Percentiles rank a stretch among this genome's conserved stretches.
Evolutionary conservation across 2,329 filamentous ascomycete genomes (phyloP).

Genomic region (Lasiodiplodia theobromae): DNA sequence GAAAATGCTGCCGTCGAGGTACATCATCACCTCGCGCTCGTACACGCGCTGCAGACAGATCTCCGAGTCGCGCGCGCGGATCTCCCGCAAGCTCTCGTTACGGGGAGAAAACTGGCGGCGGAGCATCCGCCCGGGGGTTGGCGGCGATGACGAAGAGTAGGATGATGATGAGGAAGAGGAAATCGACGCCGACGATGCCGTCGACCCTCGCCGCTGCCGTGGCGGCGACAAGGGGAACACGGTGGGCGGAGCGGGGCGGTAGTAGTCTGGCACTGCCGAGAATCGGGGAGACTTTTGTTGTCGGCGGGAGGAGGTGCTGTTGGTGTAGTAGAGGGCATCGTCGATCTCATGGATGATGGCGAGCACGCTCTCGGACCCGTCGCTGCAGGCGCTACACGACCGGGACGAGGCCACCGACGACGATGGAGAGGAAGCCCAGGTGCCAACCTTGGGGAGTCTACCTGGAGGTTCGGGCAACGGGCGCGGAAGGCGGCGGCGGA

Average conservation of each 20-base stretch:
- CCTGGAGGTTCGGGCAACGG: conserved; percentile 22
- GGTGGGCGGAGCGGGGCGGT: conserved; percentile 29
- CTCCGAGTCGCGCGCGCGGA: conserved; percentile 45
- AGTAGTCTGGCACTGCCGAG: neutral
- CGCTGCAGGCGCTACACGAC: neutral
- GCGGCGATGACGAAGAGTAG: conserved; percentile 12
- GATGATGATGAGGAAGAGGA: conserved; percentile 27
- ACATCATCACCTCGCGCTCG: conserved; percentile 41
- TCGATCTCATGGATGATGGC: conserved; percentile 37
- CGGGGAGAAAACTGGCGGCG: conserved; percentile 37
- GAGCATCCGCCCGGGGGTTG: conserved; percentile 31
- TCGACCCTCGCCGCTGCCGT: conserved; percentile 34
- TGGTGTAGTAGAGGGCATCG: conserved; percentile 31
- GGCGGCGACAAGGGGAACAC: conserved; percentile 33
- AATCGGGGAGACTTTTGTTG: neutral
- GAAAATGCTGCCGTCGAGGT: conserved; percentile 41
- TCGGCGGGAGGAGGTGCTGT: neutral
- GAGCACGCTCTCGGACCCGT: conserved; percentile 29
- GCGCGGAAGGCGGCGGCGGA: conserved; percentile 21
- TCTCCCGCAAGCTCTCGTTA: conserved; percentile 40
- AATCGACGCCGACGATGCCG: conserved; percentile 32
- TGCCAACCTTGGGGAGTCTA: neutral
- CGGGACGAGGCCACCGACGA: neutral
- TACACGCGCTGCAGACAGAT: conserved; percentile 42
- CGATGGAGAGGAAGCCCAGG: neutral